phyloP scores from a whole-genome alignment of 495 filamentous ascomycete genomes.

The Lindgomyces ingoldianus region DNA sequence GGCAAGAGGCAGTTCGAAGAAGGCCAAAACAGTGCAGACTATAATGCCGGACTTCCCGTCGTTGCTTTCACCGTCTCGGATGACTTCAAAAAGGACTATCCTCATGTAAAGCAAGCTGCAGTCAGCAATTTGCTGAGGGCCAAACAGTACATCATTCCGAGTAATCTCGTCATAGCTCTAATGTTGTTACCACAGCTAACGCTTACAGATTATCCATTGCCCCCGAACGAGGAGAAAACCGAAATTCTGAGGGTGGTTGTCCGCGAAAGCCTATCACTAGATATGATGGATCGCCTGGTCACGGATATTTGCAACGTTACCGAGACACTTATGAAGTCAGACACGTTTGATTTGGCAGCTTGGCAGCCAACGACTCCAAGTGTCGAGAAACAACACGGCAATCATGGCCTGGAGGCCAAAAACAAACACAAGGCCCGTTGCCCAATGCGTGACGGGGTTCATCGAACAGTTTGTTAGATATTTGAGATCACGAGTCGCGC shows the following conservation, averaged over 20 bases:
- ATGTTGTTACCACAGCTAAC: conserved; percentile 18
- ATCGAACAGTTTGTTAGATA: conserved; percentile 58
- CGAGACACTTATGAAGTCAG: conserved; percentile 56
- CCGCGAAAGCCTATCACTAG: conserved; percentile 67
- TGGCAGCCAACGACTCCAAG: conserved; percentile 44
- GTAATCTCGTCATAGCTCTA: conserved; percentile 40
- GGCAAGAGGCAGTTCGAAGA: conserved; percentile 47
- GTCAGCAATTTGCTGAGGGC: conserved; percentile 66
- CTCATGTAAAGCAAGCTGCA: conserved; percentile 65
- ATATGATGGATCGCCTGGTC: conserved; percentile 65
- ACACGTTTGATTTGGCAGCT: conserved; percentile 48
- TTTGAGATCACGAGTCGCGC: neutral
- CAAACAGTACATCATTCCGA: conserved; percentile 76
- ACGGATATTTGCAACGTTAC: conserved; percentile 58
- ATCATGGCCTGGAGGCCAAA: conserved; percentile 40
- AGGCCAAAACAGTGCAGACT: conserved; percentile 59
- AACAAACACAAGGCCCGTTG: conserved; percentile 45
- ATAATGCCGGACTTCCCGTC: conserved; percentile 69
- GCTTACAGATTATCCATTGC: conserved; percentile 63
- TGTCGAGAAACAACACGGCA: conserved; percentile 47
- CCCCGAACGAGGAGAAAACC: conserved; percentile 61
- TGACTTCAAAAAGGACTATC: conserved; percentile 61
- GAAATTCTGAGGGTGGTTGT: conserved; percentile 73
- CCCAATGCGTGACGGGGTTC: conserved; percentile 61
- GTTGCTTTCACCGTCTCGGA: conserved; percentile 69